phyloP scores from a whole-genome alignment of 306 rosid genomes.

The Gastrolobium villosum region DNA sequence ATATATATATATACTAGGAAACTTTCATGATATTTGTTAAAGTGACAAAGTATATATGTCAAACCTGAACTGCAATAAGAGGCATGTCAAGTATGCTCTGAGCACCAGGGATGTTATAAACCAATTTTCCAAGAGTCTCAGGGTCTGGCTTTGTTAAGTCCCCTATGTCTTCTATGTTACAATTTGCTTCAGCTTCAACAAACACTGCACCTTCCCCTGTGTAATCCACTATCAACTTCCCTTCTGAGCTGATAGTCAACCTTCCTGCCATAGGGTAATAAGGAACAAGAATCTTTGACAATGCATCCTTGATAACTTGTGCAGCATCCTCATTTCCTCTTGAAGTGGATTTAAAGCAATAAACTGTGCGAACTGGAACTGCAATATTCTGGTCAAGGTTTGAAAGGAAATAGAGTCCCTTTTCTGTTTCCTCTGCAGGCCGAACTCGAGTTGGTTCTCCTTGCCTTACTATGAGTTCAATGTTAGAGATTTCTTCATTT shows the following conservation, averaged over 20 bases:
- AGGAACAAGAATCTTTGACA: conserved; percentile 74
- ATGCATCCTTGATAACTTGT: conserved; percentile 60
- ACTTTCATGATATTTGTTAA: not conserved
- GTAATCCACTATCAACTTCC: conserved; percentile 82
- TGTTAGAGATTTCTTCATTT: not conserved
- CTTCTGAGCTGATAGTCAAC: conserved; percentile 67
- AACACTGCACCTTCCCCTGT: conserved; percentile 83
- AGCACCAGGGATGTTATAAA: conserved; percentile 78
- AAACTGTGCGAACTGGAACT: conserved; percentile 66
- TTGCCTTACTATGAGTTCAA: conserved; percentile 56
- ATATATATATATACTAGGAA: not conserved
- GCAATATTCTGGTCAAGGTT: conserved; percentile 88
- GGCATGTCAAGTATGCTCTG: conserved; percentile 79
- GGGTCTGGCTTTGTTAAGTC: conserved; percentile 65
- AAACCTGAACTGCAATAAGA: conserved; percentile 84
- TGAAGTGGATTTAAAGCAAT: conserved; percentile 64
- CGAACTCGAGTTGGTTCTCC: conserved; percentile 65
- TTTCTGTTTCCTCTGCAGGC: conserved; percentile 69
- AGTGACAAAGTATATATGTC: not conserved
- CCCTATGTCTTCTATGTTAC: conserved; percentile 53
- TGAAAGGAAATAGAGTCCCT: conserved; percentile 67
- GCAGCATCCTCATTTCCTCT: conserved; percentile 73
- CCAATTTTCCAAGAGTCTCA: conserved; percentile 67
- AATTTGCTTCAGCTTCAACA: conserved; percentile 87
- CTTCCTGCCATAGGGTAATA: conserved; percentile 79